Base-by-base conservation (phyloP, 2,329 filamentous ascomycete genomes). In the Aaosphaeria pasadenensis region DNA sequence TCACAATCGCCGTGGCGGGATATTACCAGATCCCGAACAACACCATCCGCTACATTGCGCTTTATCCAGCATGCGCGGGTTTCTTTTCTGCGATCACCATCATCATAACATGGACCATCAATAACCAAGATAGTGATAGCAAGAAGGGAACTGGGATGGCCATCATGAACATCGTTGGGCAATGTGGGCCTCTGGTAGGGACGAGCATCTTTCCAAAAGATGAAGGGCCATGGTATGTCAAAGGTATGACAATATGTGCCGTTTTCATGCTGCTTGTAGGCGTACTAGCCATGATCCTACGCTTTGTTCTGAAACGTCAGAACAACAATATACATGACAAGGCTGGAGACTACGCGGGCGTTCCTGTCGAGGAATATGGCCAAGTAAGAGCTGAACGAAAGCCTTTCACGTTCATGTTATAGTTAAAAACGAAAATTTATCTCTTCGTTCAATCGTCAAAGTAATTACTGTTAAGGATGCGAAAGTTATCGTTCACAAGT, bases 41-140 rank as follows among this genome's bases (percentile, higher is more conserved):
- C 1, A 55, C 54, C 40, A 52, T 81, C 35, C 79, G 89, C 13
- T 96, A 96, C 62, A 59, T 86, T 5, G 87, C 85, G 47, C 79
- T 95, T 6, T 95, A 87, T 65, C 89, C 89, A 0, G 89, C 91
- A 2, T 81, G 85, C 2, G 75, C 84, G 1, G 91, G 91, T 4
- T 94, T 95, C 83, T 95, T 95, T 75, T 85, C 82, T 50, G 87
- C 89, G 17, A 87, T 95, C 48, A 90, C 89, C 0, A 78, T 95
- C 31, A 86, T 91, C 56, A 88, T 96, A 48, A 87, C 89, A 1
- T 96, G 91, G 91, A 89, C 82, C 33, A 82, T 96, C 62, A 95
- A 95, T 64, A 96, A 95, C 68, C 88, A 94, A 64, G 73, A 80
- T 45, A 83, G 77, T 9, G 82, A 85, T 52, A 82, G 81, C 44